Conservation (phyloP, 148 eudicot genomes). For the Fagopyrum tataricum region DNA sequence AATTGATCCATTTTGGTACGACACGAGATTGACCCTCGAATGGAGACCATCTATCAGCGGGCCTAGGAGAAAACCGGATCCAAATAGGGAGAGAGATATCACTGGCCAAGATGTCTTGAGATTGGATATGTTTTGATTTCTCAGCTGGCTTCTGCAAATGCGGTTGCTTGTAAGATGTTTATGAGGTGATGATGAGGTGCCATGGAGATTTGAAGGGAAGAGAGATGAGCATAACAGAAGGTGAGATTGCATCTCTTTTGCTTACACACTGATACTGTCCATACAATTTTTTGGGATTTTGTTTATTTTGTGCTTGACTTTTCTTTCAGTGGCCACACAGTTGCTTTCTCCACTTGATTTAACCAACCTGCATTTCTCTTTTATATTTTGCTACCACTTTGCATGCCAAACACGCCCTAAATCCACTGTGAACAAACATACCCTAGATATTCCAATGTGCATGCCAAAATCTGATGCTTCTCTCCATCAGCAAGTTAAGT, state of each 20-base stretch:
- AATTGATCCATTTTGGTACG: slow-evolving; percentile 61
- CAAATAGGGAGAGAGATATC: slow-evolving; percentile 43
- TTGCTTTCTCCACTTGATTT: too few species aligned
- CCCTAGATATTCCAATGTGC: too few species aligned
- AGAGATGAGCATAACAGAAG: not conserved
- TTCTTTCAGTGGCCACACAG: too few species aligned
- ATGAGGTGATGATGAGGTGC: not conserved
- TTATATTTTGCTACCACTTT: too few species aligned
- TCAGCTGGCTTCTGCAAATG: slow-evolving; percentile 25
- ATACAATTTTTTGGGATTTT: not conserved
- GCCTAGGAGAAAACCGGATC: slow-evolving; percentile 63
- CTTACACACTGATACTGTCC: not conserved
- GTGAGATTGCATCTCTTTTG: slow-evolving; percentile 9
- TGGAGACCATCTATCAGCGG: slow-evolving; percentile 74
- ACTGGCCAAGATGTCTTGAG: slow-evolving; percentile 29
- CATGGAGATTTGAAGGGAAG: slow-evolving; percentile 6
- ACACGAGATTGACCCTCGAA: slow-evolving; percentile 65
- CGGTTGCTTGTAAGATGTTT: not conserved
- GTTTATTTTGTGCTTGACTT: too few species aligned
- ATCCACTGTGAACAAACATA: too few species aligned
- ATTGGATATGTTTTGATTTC: slow-evolving; percentile 18
- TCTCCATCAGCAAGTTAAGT: not conserved
- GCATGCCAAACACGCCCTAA: too few species aligned
- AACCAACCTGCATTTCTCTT: too few species aligned
- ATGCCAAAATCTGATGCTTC: not conserved